Evolutionary conservation across 345 rosid species (phyloP), one percentile per base, ranked within the genome.

Genomic region (Balakata baccata): DNA sequence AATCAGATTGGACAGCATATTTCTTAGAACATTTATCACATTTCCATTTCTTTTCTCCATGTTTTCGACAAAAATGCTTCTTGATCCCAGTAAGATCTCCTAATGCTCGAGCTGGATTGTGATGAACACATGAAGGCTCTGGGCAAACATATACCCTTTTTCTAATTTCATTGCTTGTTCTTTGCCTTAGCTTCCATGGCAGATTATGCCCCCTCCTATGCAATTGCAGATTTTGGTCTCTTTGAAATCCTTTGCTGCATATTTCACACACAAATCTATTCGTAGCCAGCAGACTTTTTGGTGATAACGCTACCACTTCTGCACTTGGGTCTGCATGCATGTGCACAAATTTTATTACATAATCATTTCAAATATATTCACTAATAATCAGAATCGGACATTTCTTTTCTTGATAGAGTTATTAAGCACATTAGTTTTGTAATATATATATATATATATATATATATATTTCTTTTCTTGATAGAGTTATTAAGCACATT

Each of bases 61-160:
- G 91, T 82, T 89, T 89, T 54, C 94, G 75, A 76, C 80, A 71
- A 22, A 86, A 89, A 81, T 89, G 94, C 85, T 89, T 89, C 86
- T 89, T 88, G 76, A 89, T 85, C 3, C 92, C 92, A 0, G 94
- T 88, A 9, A 89, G 89, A 70, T 89, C 94, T 0, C 94, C 88
- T 1, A 89, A 29, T 11, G 94, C 94, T 0, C 94, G 85, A 66
- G 81, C 78, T 23, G 94, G 94, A 51, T 86, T 83, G 64, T 89
- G 92, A 62, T 87, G 89, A 45, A 88, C 87, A 50, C 94, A 89
- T 1, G 85, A 77, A 0, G 79, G 43, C 20, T 88, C 94, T 0
- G 94, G 92, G 60, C 94, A 89, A 17, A 89, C 84, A n/a, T 87
- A 89, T 1, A 85, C 94, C 71, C 78, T 82, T 53, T 86, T 89